These are phyloP conservation scores for Lactarius quietus DNA, from an alignment of 768 basidiomycete species.

Conservation along the genomic window DNA sequence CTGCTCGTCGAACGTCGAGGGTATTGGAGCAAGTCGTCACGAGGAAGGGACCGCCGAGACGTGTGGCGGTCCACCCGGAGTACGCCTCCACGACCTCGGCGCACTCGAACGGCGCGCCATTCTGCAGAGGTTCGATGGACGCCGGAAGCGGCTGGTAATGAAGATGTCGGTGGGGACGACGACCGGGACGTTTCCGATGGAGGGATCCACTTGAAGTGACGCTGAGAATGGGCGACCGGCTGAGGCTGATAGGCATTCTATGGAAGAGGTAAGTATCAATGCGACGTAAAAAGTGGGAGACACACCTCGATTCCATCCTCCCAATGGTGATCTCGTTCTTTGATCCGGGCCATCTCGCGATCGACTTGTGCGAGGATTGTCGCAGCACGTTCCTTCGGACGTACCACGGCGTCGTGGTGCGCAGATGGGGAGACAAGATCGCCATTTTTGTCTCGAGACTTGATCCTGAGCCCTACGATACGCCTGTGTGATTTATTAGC, in stretches of 20 bases:
- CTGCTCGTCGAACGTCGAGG: conserved; percentile 24
- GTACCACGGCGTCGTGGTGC: conserved; percentile 49
- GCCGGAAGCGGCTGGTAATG: conserved; percentile 28
- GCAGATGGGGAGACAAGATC: conserved; percentile 39
- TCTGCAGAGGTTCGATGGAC: conserved; percentile 33
- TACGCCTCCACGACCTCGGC: conserved; percentile 81
- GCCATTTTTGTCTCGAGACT: conserved; percentile 41
- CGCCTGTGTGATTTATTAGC: conserved; percentile 33
- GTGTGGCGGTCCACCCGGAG: conserved; percentile 67
- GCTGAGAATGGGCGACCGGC: conserved; percentile 52
- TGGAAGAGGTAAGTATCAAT: conserved; percentile 11
- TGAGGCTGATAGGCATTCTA: conserved; percentile 71
- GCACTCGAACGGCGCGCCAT: conserved; percentile 58
- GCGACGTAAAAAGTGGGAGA: conserved; percentile 10
- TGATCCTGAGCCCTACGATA: conserved; percentile 49
- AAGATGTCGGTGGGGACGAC: conserved; percentile 30
- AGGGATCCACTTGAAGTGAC: conserved; percentile 63
- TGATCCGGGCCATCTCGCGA: conserved; percentile 50
- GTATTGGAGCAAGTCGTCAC: conserved; percentile 17
- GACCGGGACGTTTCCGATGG: conserved; percentile 37
- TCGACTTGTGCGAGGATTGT: conserved; percentile 62
- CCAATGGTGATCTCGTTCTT: conserved; percentile 76
- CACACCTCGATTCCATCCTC: conserved; percentile 84
- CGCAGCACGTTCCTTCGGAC: conserved; percentile 62
- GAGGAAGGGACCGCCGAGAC: conserved; percentile 22